phyloP scores from a whole-genome alignment of 202 grass and related monocot genomes.

The Setaria viridis region DNA sequence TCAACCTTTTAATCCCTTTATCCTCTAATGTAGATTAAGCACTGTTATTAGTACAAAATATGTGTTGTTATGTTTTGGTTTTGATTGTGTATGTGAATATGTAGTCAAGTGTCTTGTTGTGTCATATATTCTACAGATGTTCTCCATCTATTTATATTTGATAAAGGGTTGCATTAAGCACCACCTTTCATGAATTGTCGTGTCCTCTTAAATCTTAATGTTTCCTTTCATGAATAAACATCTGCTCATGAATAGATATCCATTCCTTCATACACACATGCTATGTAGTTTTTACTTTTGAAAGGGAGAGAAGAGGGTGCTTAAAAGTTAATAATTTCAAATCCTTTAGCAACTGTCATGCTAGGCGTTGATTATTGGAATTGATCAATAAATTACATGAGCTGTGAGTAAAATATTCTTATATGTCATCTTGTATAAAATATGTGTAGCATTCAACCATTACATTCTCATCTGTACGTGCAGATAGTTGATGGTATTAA shows the following conservation, averaged over 20 bases:
- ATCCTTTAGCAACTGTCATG: no score
- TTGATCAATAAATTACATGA: no score
- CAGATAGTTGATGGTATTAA: slow-evolving; percentile 85
- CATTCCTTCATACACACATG: not conserved
- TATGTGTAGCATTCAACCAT: slow-evolving; percentile 19
- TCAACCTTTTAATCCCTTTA: no score
- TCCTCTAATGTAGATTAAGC: not conserved
- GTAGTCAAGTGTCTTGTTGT: not conserved
- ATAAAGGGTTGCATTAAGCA: not conserved
- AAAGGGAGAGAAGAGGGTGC: not conserved
- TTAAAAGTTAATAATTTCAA: not conserved
- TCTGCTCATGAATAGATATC: not conserved
- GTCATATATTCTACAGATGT: not conserved
- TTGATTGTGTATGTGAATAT: not conserved
- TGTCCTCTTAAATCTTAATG: not conserved
- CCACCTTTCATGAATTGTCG: not conserved
- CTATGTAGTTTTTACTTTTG: not conserved
- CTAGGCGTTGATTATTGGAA: no score
- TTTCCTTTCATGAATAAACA: not conserved
- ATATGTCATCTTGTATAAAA: not conserved
- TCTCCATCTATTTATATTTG: not conserved
- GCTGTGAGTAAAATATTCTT: no score
- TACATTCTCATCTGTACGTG: slow-evolving; percentile 42
- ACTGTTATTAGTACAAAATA: not conserved
- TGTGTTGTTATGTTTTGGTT: not conserved